phyloP scores from a whole-genome alignment of 1,284 basidiomycete genomes.

The Ceratobasidium sp. region DNA sequence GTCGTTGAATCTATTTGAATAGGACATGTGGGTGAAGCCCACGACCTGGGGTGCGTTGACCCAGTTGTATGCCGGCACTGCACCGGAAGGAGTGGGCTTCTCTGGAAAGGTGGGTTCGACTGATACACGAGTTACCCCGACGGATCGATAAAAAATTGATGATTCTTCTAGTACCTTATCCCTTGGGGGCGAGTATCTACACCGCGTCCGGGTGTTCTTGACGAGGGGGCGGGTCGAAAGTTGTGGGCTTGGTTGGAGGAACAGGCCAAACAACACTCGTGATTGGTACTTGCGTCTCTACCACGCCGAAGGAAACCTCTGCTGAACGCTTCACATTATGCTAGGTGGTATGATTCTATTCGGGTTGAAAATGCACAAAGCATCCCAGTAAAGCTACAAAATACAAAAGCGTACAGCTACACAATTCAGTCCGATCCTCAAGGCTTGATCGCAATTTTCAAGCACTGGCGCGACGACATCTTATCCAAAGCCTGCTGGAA shows the following conservation, averaged over 20 bases:
- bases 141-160: background rate
- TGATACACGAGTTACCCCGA: constrained; percentile 1
- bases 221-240: constrained; percentile 52
- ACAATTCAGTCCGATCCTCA: constrained; percentile 48
- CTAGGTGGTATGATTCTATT: constrained; percentile 5
- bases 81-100: constrained; percentile 56
- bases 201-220: constrained; percentile 48
- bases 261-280: constrained; percentile 49
- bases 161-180: constrained; percentile 40
- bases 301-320: no score
- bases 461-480: constrained; percentile 69
- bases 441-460: constrained; percentile 75
- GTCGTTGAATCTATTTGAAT: constrained; percentile 39
- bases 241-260: constrained; percentile 60
- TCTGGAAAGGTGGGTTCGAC: constrained; percentile 44
- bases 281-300: background rate
- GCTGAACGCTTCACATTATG: no score
- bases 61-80: constrained; percentile 64
- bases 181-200: constrained; percentile 38
- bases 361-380: constrained; percentile 1
- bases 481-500: constrained; percentile 86
- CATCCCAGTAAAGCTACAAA: constrained; percentile 41
- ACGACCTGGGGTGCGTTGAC: constrained; percentile 56
- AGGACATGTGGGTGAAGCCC: constrained; percentile 52
- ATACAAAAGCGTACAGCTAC: constrained; percentile 8